Base-by-base conservation (phyloP, 2,329 filamentous ascomycete genomes). In the Hymenoscyphus occultus region DNA sequence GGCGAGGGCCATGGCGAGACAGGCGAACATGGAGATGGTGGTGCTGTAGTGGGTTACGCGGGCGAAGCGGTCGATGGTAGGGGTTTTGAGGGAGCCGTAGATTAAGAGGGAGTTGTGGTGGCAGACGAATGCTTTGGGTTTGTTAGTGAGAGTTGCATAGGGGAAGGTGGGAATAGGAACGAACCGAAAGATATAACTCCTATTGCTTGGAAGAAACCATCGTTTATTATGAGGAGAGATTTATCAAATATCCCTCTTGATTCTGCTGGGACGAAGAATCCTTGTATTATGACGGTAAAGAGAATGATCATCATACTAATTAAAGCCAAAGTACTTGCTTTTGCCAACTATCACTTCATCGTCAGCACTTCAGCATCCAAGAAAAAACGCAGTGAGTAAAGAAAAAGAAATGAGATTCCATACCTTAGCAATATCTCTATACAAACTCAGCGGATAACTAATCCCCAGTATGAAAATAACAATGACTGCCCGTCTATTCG, bases 51-150 rank as follows among this genome's bases (percentile, higher is more conserved):
- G 95, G 45, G 95, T 99, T 48, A 99, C 94, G 64, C 84, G 87
- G 45, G 93, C 84, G 80, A 99, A 99, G 69, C 96, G 92, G 81
- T 98, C 93, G 72, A 99, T 90, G 0, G 95, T 99, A 1, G 95
- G 95, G 61, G 91, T 97, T 72, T 90, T 89, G 68, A 99, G 85
- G 2, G 94, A 98, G 70, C 94, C 94, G 79, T 99, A 99, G 76
- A 99, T 99, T 64, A 99, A 84, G 66, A 99, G 89, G 61, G 92
- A 96, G 80, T 99, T 99, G 81, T 99, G 95, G 76, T 99, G 86
- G 77, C 86, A 89, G 69, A 89, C 86, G 68, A 89, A 89, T 60
- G 86, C 86, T 22, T 84, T 39, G 5, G 68, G 1, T n/a, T 3
- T 81, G 75, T 82, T 65, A 71, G 61, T 59, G 19, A 56, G 13